Evolutionary conservation across 2,329 filamentous ascomycete species (phyloP).

Genomic region (Cytospora paraplurivora): DNA sequence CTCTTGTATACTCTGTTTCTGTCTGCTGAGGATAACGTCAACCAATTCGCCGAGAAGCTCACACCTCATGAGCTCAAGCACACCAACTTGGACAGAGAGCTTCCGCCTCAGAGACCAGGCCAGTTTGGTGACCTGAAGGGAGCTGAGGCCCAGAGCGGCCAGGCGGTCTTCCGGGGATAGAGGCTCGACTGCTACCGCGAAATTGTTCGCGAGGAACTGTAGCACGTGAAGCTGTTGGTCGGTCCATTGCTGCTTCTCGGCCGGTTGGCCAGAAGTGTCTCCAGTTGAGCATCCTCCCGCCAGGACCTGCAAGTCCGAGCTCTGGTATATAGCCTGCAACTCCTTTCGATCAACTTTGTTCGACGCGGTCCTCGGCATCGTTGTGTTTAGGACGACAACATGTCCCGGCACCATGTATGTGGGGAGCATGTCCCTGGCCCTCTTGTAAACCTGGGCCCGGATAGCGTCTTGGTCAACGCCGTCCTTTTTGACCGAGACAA

Average conservation of each 20-base stretch:
- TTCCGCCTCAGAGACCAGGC: constrained; percentile 31
- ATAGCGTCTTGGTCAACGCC: constrained; percentile 4
- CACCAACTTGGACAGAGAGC: constrained; percentile 30
- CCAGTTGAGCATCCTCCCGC: constrained; percentile 21
- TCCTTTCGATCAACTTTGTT: constrained; percentile 41
- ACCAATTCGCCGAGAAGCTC: constrained; percentile 32
- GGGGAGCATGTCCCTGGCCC: constrained; percentile 26
- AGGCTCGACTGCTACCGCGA: constrained; percentile 13
- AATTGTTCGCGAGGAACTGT: constrained; percentile 26
- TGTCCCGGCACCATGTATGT: constrained; percentile 41
- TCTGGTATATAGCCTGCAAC: constrained; percentile 32
- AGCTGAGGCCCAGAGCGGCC: constrained; percentile 33
- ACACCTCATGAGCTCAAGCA: constrained; percentile 34
- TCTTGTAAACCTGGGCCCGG: constrained; percentile 23
- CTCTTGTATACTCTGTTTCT: constrained; percentile 3
- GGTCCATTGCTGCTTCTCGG: constrained; percentile 19
- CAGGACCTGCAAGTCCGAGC: constrained; percentile 29
- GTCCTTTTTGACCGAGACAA: constrained; percentile 34
- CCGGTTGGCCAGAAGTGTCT: neutral
- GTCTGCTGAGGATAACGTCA: constrained; percentile 25
- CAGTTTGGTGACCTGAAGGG: constrained; percentile 33
- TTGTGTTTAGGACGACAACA: constrained; percentile 35
- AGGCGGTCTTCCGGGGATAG: constrained; percentile 31
- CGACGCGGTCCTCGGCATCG: constrained; percentile 40
- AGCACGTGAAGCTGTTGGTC: constrained; percentile 27